phyloP scores from a whole-genome alignment of 176 grass and related monocot species.

The Poa pratensis region DNA sequence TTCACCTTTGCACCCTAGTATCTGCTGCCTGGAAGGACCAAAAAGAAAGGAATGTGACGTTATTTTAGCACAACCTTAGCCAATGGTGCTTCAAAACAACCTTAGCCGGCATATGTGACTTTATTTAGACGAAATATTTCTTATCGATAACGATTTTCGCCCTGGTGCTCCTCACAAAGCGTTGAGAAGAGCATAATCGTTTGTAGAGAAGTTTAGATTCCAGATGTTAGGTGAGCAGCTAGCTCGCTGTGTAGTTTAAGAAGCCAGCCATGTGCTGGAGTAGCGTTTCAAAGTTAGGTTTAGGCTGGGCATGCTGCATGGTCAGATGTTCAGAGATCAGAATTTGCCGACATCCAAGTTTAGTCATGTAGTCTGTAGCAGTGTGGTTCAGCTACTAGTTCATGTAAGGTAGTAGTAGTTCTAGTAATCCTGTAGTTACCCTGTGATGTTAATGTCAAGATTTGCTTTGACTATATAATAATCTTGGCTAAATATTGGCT shows the following conservation, averaged over 20 bases:
- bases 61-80: neutral
- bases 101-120: no score
- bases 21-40: neutral
- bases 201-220: slow-evolving; percentile 48
- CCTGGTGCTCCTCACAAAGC: slow-evolving; percentile 67
- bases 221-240: slow-evolving; percentile 46
- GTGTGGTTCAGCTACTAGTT: slow-evolving; percentile 25
- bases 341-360: slow-evolving; percentile 39
- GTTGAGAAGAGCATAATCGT: slow-evolving; percentile 42
- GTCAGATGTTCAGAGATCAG: slow-evolving; percentile 23
- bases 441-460: neutral
- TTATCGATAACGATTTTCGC: slow-evolving; percentile 83
- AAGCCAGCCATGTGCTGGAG: neutral
- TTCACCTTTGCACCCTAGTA: neutral
- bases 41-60: neutral
- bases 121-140: no score
- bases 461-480: neutral
- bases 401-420: slow-evolving; percentile 9
- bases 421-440: neutral
- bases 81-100: no score
- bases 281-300: slow-evolving; percentile 30
- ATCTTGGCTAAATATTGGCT: no score
- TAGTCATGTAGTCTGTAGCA: slow-evolving; percentile 34
- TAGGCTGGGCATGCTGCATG: slow-evolving; percentile 19
- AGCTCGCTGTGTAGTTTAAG: slow-evolving; percentile 50